Conservation (phyloP, 1,284 basidiomycete species). For the Ustanciosporium gigantosporum region DNA sequence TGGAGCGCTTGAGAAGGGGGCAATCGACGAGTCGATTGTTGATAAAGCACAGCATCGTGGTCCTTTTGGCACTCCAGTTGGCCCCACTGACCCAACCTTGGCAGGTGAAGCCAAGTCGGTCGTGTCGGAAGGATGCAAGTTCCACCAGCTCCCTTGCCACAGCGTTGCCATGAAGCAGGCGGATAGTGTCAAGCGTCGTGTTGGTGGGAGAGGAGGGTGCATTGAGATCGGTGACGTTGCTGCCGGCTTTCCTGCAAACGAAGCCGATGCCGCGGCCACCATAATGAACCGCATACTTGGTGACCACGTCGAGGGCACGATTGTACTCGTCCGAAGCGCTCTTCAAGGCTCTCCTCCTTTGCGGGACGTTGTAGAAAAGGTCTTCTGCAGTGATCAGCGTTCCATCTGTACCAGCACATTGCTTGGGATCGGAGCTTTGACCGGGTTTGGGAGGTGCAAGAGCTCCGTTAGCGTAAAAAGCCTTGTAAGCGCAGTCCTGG, state of each 20-base stretch:
- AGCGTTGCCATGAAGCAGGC: conserved; percentile 77
- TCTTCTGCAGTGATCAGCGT: conserved; percentile 92
- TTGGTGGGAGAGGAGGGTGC: conserved; percentile 71
- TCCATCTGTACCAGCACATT: conserved; percentile 91
- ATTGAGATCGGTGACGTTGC: conserved; percentile 69
- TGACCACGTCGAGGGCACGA: conserved; percentile 88
- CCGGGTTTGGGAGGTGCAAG: conserved; percentile 45
- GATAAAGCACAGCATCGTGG: conserved; percentile 88
- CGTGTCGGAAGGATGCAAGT: conserved; percentile 52
- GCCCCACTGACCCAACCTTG: conserved; percentile 81
- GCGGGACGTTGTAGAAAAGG: conserved; percentile 91
- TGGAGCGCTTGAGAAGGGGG: conserved; percentile 77
- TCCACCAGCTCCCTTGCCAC: conserved; percentile 79
- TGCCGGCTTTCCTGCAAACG: conserved; percentile 64
- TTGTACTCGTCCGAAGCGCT: conserved; percentile 89
- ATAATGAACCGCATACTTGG: conserved; percentile 74
- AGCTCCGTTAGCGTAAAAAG: conserved; percentile 46
- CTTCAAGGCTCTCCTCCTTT: conserved; percentile 81
- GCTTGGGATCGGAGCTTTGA: conserved; percentile 67
- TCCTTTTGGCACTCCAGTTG: conserved; percentile 86
- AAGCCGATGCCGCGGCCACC: conserved; percentile 71
- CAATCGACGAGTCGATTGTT: conserved; percentile 96
- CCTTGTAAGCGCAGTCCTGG: conserved; percentile 52
- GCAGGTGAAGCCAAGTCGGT: conserved; percentile 32
- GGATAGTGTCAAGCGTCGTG: conserved; percentile 74